Conservation (phyloP, 768 basidiomycete species). For the Lyophyllum decastes region DNA sequence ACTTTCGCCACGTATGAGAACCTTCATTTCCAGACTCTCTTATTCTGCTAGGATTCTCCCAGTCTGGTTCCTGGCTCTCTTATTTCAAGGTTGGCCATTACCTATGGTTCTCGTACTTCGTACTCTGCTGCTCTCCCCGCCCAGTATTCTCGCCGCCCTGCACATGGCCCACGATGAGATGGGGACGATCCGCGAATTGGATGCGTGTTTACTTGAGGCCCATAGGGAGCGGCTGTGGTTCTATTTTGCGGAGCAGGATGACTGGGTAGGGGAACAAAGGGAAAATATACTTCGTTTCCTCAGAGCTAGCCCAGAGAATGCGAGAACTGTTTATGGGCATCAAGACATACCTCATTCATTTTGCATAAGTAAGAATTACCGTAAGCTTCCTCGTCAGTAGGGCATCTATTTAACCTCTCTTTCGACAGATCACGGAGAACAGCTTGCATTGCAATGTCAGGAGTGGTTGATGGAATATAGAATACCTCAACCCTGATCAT, state of each 20-base stretch:
- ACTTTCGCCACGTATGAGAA: constrained; percentile 48
- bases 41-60: constrained; percentile 42
- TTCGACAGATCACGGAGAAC: constrained; percentile 49
- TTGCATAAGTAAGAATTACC: constrained; percentile 49
- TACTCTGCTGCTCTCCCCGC: constrained; percentile 51
- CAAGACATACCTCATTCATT: constrained; percentile 68
- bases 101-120: constrained; percentile 46
- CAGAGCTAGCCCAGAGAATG: constrained; percentile 29
- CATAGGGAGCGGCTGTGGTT: constrained; percentile 42
- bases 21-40: constrained; percentile 44
- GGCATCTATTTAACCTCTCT: constrained; percentile 2
- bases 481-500: neutral
- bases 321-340: constrained; percentile 44
- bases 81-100: constrained; percentile 55
- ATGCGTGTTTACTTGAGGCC: constrained; percentile 42
- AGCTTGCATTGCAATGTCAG: constrained; percentile 48
- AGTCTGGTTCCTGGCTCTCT: constrained; percentile 33
- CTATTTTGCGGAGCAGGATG: constrained; percentile 64
- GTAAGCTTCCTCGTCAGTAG: neutral
- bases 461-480: constrained; percentile 6
- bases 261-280: constrained; percentile 68
- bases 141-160: constrained; percentile 52
- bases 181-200: constrained; percentile 54
- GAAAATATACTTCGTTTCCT: constrained; percentile 42
- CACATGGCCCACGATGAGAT: constrained; percentile 73